Base-by-base conservation (phyloP, 176 grass and related monocot genomes). In the Eleusine indica region DNA sequence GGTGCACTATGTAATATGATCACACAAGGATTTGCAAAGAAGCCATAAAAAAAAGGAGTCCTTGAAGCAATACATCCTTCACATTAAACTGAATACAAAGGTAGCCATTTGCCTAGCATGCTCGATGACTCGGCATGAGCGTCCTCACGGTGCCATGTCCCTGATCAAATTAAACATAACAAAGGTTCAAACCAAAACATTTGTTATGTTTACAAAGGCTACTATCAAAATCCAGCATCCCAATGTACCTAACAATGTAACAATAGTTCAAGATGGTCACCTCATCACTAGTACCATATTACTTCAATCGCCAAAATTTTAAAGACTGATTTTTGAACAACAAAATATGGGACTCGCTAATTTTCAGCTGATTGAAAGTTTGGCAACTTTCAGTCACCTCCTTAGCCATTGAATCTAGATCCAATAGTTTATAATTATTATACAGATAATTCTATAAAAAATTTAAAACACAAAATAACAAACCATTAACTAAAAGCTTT, bases 101-200 rank as follows among this genome's bases (percentile, higher is more conserved):
- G 54, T 37, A 58, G 25, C 39, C 64, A 62, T 72, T 43, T 84
- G 15, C 64, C 46, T 57, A 52, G 25, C 28, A 30, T 28, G 57
- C 17, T 49, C 47, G 17, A n/a, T 12, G 5, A 28, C 18, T 61
- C 8, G 21, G 1, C 28, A 29, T 40, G 40, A n/a, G 8, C 73
- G 39, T 39, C 68, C 28, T 71, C 80, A 13, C 8, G 16, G 30
- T 7, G 66, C 15, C 51, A 17, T 52, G 25, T 57, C 35, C 68
- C 80, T 88, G 86, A 42, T 37, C 1, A 54, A 65, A 79, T 29
- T 18, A 73, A 79, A 57, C 58, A 83, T 69, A 81, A 21, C 18
- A 38, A 54, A 72, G 21, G 56, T 77, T 38, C 66, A 68, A 78
- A 83, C n/a, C 25, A 73, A 58, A 58, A 58, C 18, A 58, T 9